Evolutionary conservation across 306 rosid genomes (phyloP), one percentile per base, ranked within the genome.

Genomic region (Gastrolobium bilobum): DNA sequence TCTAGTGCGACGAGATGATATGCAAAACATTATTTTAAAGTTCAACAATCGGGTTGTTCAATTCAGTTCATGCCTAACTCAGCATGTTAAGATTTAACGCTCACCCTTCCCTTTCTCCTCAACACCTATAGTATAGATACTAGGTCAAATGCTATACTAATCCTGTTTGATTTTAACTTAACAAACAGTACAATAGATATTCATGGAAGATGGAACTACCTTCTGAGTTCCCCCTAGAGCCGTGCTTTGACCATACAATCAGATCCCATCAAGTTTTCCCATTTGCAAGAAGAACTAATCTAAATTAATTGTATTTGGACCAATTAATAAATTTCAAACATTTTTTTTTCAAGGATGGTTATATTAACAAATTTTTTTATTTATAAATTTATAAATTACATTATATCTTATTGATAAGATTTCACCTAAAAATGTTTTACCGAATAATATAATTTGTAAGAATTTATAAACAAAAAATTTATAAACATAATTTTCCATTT

Each of bases 201-300:
- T 6, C 81, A 62, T 50, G 68, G 0, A 20, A 3, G 29, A 10
- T 20, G 39, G 11, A 82, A 66, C 58, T 58, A 47, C 53, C 6
- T 26, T 15, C 4, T 35, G 2, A 50, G 39, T 59, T 51, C 67
- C 8, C 38, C 2, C 9, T 0, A 81, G 80, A 71, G 81, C 33
- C 85, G 85, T 85, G 85, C 29, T 63, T 80, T 80, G 85, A 84
- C 85, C 84, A 31, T 33, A 61, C 30, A 69, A 33, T 13, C 4
- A 10, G 9, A 50, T 59, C 37, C 54, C 53, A 42, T 53, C 37
- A 8, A 10, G 7, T 59, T 51, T 65, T 20, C 37, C 13, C 8
- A 26, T 50, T 69, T 33, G 58, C 34, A 2, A 69, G 3, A 35
- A 63, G 44, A 70, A 26, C 37, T 76, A 26, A 68, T 40, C 47